Evolutionary conservation across 1,284 basidiomycete genomes (phyloP), one percentile per base, ranked within the genome.

Genomic region (Termitomyces sp.): DNA sequence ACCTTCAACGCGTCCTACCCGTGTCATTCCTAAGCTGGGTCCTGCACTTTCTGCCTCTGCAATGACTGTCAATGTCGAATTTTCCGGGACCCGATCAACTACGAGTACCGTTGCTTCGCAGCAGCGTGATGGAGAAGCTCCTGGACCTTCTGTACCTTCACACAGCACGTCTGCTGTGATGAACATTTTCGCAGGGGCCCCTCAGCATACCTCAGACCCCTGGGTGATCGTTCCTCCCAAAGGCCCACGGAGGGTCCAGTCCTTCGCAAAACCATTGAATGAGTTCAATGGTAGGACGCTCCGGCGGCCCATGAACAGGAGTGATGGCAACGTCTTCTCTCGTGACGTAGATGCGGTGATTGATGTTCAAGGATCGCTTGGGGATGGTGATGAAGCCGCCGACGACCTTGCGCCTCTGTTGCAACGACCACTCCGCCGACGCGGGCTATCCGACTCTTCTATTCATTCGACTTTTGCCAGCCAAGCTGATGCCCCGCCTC

Each of bases 51-150:
- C 87, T 5, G 91, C 94, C 3, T 91, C 88, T 16, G 78, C 89
- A 0, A 93, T 89, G 31, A 93, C 91, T 0, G 92, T 97, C 60
- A 94, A 92, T 55, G 93, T 97, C 50, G 93, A 96, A 72, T 96
- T 96, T 69, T 90, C 86, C 5, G 86, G 88, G 2, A 71, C 80
- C 14, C 77, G 86, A 52, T 83, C 89, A 0, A 80, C 86, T n/a
- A 85, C 86, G 13, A 83, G 76, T 58, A 75, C 51, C 46, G 56
- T 55, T 44, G 53, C 52, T 13, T 63, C 54, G 49, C 60, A 54
- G 33, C 43, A 51, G 35, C 38, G 37, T 14, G 45, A 52, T 13
- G 37, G 31, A 37, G 44, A 56, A 58, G 21, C 52, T 49, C 48
- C 56, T 50, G 47, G 41, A 21, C 46, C 40, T n/a, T 56, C 64